Conservation (phyloP, 352 stramenopile genomes). For the Phytophthora niederhauseri region DNA sequence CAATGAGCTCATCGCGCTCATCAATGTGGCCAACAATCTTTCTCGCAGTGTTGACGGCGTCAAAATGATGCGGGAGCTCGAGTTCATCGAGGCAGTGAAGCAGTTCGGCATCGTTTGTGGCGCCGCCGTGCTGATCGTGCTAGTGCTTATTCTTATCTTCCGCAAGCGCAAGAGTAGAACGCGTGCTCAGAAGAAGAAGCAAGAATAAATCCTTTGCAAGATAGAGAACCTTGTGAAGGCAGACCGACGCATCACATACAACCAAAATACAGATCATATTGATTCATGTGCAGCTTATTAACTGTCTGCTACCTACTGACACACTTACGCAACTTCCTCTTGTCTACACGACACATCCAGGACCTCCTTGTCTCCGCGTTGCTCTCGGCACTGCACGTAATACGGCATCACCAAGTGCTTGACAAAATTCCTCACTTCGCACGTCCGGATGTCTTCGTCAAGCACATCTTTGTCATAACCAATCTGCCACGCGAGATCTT, state of each 20-base stretch:
- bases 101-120: slow-evolving; percentile 60
- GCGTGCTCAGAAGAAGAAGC: slow-evolving; percentile 35
- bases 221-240: too few species aligned
- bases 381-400: slow-evolving; percentile 30
- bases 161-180: slow-evolving; percentile 47
- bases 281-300: not conserved
- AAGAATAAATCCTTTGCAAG: slow-evolving; percentile 34
- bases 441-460: slow-evolving; percentile 64
- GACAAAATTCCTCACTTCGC: slow-evolving; percentile 80
- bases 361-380: slow-evolving; percentile 8
- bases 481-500: slow-evolving; percentile 67
- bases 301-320: not conserved
- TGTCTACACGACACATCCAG: slow-evolving; percentile 24
- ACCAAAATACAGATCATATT: slow-evolving; percentile 33
- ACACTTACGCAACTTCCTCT: slow-evolving; percentile 33
- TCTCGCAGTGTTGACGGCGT: slow-evolving; percentile 80
- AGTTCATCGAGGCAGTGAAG: slow-evolving; percentile 69
- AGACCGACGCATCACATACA: slow-evolving; percentile 1
- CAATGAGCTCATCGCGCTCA: slow-evolving; percentile 98
- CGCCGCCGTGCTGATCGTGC: slow-evolving; percentile 46
- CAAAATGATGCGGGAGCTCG: slow-evolving; percentile 78
- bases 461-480: slow-evolving; percentile 74
- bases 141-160: slow-evolving; percentile 52
- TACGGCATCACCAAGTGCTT: slow-evolving; percentile 76
- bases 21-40: slow-evolving; percentile 95